Evolutionary conservation across 2,329 filamentous ascomycete species (phyloP).

Genomic region (Xylaria multiplex): DNA sequence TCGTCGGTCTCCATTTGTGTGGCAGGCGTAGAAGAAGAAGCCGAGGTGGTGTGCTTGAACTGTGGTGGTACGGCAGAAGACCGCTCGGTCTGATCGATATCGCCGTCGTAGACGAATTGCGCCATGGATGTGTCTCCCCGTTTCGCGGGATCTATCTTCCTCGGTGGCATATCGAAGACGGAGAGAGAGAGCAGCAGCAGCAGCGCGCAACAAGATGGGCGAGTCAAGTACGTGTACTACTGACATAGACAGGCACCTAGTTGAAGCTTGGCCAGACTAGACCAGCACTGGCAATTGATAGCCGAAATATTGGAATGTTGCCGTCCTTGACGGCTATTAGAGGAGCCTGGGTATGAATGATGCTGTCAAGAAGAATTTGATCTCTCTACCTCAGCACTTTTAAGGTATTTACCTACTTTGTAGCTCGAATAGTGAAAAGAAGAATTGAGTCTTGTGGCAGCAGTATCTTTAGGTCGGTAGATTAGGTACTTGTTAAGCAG

Average conservation of each 20-base stretch:
- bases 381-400: not conserved
- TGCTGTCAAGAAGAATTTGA: too few species aligned
- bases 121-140: slow-evolving; percentile 60
- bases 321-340: not conserved
- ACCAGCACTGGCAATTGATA: slow-evolving; percentile 15
- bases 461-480: too few species aligned
- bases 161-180: slow-evolving; percentile 60
- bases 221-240: not conserved
- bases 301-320: not conserved
- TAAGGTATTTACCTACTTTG: not conserved
- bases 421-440: too few species aligned
- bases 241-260: not conserved
- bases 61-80: slow-evolving; percentile 41
- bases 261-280: slow-evolving; percentile 1
- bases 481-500: too few species aligned
- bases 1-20: slow-evolving; percentile 51
- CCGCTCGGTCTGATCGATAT: slow-evolving; percentile 41
- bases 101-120: slow-evolving; percentile 57
- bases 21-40: slow-evolving; percentile 39
- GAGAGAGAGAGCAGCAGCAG: slow-evolving; percentile 19
- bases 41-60: slow-evolving; percentile 38
- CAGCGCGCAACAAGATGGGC: slow-evolving; percentile 1
- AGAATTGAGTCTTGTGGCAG: too few species aligned
- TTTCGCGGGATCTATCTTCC: slow-evolving; percentile 62
- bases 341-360: not conserved